phyloP scores from a whole-genome alignment of 2,329 filamentous ascomycete species.

The Pseudogymnoascus sp. region DNA sequence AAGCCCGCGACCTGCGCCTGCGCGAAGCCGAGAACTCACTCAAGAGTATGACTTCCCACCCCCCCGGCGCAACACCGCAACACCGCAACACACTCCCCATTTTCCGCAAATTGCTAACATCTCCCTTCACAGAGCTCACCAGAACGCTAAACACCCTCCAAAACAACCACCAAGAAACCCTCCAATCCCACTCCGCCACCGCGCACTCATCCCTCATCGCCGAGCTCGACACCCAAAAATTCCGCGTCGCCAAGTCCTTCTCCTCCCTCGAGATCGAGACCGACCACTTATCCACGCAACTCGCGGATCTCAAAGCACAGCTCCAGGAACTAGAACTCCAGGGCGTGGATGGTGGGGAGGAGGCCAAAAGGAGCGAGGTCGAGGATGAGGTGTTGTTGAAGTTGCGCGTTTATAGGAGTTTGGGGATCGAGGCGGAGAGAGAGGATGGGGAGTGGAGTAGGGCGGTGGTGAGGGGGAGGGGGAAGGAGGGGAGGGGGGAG shows the following conservation, averaged over 20 bases:
- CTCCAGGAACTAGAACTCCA: conserved; percentile 80
- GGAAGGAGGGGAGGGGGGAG: conserved; percentile 78
- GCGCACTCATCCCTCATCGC: conserved; percentile 79
- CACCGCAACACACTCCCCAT: neutral
- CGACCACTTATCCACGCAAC: conserved; percentile 76
- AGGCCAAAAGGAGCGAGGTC: conserved; percentile 36
- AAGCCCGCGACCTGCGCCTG: conserved; percentile 72
- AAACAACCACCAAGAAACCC: conserved; percentile 68
- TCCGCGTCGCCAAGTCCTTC: conserved; percentile 85
- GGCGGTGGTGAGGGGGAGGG: conserved; percentile 75
- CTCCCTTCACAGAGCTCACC: conserved; percentile 45
- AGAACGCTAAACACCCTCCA: conserved; percentile 68
- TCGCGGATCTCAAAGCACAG: conserved; percentile 64
- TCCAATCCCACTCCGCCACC: conserved; percentile 65
- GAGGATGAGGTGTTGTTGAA: conserved; percentile 64
- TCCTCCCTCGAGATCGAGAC: conserved; percentile 87
- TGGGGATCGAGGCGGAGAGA: conserved; percentile 81
- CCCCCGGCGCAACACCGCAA: conserved; percentile 15
- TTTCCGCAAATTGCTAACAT: neutral
- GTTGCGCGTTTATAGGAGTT: conserved; percentile 80
- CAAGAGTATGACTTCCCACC: conserved; percentile 40
- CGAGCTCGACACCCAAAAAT: conserved; percentile 85
- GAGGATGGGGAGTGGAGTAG: conserved; percentile 73
- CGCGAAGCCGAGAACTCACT: conserved; percentile 60
- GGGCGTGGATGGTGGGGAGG: conserved; percentile 65